These are phyloP conservation scores for Phaeolepiota aurea DNA, from an alignment of 768 basidiomycete species.

Conservation along the genomic window DNA sequence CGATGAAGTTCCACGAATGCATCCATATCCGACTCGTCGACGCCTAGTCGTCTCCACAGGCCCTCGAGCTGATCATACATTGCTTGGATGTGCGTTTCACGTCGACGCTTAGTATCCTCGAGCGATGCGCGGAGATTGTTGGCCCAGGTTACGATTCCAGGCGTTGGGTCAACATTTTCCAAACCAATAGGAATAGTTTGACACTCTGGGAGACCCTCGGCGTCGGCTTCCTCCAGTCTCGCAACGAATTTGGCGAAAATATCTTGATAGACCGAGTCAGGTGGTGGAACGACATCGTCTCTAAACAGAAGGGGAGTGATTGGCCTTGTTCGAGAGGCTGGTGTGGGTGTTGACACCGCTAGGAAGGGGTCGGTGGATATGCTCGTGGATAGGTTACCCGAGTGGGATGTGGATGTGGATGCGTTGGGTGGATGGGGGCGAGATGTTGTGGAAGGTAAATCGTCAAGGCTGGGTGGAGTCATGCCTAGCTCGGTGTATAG, in stretches of 20 bases:
- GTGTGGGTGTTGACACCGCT: slow-evolving; percentile 39
- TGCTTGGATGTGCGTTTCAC: slow-evolving; percentile 82
- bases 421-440: slow-evolving; percentile 11
- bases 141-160: slow-evolving; percentile 68
- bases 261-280: slow-evolving; percentile 43
- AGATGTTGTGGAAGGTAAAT: slow-evolving; percentile 23
- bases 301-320: slow-evolving; percentile 28
- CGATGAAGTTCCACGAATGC: slow-evolving; percentile 84
- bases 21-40: slow-evolving; percentile 76
- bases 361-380: slow-evolving; percentile 41
- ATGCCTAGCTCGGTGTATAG: slow-evolving; percentile 79
- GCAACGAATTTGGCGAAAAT: slow-evolving; percentile 58
- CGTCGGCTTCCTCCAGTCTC: slow-evolving; percentile 49
- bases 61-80: slow-evolving; percentile 92
- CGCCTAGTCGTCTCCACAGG: slow-evolving; percentile 83
- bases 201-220: slow-evolving; percentile 32
- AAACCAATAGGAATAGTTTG: slow-evolving; percentile 40
- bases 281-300: slow-evolving; percentile 16
- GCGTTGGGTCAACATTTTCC: slow-evolving; percentile 75
- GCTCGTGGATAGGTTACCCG: slow-evolving; percentile 24
- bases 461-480: slow-evolving; percentile 46
- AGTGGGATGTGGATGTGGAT: slow-evolving; percentile 21
- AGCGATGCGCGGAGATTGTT: slow-evolving; percentile 47
- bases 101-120: slow-evolving; percentile 61
- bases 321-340: slow-evolving; percentile 28